Evolutionary conservation across 257 asterid species (phyloP).

Genomic region (Phtheirospermum japonicum): DNA sequence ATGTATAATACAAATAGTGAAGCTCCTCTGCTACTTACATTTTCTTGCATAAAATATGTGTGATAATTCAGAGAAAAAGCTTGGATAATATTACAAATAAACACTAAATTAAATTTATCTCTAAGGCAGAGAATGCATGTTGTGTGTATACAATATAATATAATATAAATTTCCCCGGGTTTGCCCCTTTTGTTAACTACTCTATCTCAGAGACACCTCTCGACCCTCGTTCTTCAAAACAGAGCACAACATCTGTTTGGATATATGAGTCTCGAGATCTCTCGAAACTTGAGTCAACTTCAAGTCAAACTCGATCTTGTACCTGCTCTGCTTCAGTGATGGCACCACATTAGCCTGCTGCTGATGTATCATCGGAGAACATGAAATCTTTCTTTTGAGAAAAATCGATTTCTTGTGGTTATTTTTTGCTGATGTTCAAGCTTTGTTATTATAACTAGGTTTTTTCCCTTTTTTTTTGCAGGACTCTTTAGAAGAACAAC

Average conservation of each 20-base stretch:
- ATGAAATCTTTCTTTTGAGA: too few species aligned
- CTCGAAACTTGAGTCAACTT: conserved; percentile 72
- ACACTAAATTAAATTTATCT: neutral
- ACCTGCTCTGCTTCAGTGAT: conserved; percentile 53
- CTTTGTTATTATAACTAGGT: too few species aligned
- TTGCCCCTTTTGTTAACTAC: too few species aligned
- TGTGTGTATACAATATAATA: conserved; percentile 22
- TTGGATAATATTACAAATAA: conserved; percentile 8
- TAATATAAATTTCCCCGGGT: conserved; percentile 27
- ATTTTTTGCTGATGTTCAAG: too few species aligned
- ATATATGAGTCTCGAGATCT: conserved; percentile 77
- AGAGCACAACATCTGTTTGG: conserved; percentile 73
- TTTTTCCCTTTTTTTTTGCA: too few species aligned
- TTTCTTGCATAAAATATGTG: conserved; percentile 21
- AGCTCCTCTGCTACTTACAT: conserved; percentile 20
- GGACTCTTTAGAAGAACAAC: too few species aligned
- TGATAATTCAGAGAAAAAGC: neutral
- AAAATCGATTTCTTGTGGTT: too few species aligned
- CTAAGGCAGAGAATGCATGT: neutral
- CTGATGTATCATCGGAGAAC: conserved; percentile 49
- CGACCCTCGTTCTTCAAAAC: conserved; percentile 51
- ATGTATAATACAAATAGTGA: conserved; percentile 25
- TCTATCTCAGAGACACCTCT: conserved; percentile 53
- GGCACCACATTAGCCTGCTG: conserved; percentile 22
- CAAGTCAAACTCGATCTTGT: conserved; percentile 73